Evolutionary conservation across 1,284 basidiomycete genomes (phyloP).

Genomic region (Ceratobasidium sp.): DNA sequence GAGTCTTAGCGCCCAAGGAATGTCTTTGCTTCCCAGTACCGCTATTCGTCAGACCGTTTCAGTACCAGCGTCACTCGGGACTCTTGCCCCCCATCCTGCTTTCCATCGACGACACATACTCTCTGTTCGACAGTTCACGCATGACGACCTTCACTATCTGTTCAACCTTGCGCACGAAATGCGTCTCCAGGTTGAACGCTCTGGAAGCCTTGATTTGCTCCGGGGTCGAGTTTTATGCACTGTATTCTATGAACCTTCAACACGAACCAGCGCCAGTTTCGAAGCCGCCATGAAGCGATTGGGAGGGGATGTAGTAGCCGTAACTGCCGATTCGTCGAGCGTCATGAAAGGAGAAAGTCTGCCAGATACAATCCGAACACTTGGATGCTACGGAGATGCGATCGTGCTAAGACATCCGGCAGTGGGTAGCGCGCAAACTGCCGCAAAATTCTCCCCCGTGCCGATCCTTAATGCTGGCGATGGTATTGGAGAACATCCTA

Average conservation of each 20-base stretch:
- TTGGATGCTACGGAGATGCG: slow-evolving; percentile 96
- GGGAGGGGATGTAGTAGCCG: slow-evolving; percentile 91
- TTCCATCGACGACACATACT: slow-evolving; percentile 91
- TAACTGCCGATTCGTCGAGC: slow-evolving; percentile 84
- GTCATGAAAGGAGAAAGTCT: slow-evolving; percentile 95
- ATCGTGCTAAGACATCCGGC: slow-evolving; percentile 95
- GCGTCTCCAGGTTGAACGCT: slow-evolving; percentile 93
- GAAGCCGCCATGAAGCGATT: slow-evolving; percentile 99
- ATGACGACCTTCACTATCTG: slow-evolving; percentile 90
- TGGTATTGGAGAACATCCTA: slow-evolving; percentile 97
- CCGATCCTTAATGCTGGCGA: slow-evolving; percentile 98
- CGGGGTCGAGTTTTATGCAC: slow-evolving; percentile 92
- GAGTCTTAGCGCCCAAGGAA: slow-evolving; percentile 16
- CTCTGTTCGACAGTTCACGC: slow-evolving; percentile 91
- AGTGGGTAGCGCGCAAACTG: slow-evolving; percentile 88
- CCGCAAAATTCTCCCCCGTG: slow-evolving; percentile 93
- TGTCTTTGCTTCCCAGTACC: slow-evolving; percentile 28
- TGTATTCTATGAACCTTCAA: slow-evolving; percentile 98
- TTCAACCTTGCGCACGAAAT: slow-evolving; percentile 97
- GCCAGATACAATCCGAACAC: slow-evolving; percentile 91
- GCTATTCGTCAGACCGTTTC: slow-evolving; percentile 30
- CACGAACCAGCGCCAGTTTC: slow-evolving; percentile 95
- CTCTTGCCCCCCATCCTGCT: slow-evolving; percentile 63
- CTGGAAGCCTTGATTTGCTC: slow-evolving; percentile 87
- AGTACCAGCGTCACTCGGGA: slow-evolving; percentile 32